These are phyloP conservation scores for Colletotrichum limetticola DNA, from an alignment of 2,329 filamentous ascomycete genomes.

Conservation along the genomic window DNA sequence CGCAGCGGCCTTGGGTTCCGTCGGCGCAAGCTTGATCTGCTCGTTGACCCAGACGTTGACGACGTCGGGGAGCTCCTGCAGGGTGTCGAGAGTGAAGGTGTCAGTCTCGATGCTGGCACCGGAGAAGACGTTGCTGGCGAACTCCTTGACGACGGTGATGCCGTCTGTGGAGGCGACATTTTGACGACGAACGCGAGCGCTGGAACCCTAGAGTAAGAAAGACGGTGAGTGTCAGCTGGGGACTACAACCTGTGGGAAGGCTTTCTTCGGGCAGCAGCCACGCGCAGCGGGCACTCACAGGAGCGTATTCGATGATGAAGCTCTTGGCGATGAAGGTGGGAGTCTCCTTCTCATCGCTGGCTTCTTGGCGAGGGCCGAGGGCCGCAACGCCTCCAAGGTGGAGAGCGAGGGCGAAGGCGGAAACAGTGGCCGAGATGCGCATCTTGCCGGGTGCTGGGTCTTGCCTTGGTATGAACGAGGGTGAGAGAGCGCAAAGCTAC, in stretches of 20 bases:
- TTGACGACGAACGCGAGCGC: constrained; percentile 34
- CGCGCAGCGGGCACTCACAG: constrained; percentile 34
- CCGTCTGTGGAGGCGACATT: constrained; percentile 36
- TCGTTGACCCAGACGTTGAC: constrained; percentile 49
- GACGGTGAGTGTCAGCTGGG: constrained; percentile 8
- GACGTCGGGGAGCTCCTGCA: constrained; percentile 47
- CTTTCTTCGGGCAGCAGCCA: constrained; percentile 13
- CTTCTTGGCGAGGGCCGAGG: constrained; percentile 13
- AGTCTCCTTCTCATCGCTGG: not conserved
- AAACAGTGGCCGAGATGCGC: constrained; percentile 33
- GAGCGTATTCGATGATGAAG: constrained; percentile 39
- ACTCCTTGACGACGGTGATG: constrained; percentile 40
- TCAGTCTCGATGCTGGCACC: constrained; percentile 44
- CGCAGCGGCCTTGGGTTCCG: constrained; percentile 23
- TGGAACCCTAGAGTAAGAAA: constrained; percentile 7
- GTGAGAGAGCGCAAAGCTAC: constrained; percentile 24
- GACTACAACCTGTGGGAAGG: constrained; percentile 9
- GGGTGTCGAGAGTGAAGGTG: constrained; percentile 40
- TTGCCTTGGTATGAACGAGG: constrained; percentile 7
- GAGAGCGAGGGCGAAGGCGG: constrained; percentile 26
- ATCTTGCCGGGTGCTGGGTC: constrained; percentile 23
- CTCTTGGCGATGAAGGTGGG: constrained; percentile 33
- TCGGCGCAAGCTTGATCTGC: constrained; percentile 34
- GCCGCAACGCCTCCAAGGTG: constrained; percentile 28
- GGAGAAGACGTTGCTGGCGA: constrained; percentile 41